Conservation (phyloP, 2,329 filamentous ascomycete genomes). For the Colletotrichum magnum region DNA sequence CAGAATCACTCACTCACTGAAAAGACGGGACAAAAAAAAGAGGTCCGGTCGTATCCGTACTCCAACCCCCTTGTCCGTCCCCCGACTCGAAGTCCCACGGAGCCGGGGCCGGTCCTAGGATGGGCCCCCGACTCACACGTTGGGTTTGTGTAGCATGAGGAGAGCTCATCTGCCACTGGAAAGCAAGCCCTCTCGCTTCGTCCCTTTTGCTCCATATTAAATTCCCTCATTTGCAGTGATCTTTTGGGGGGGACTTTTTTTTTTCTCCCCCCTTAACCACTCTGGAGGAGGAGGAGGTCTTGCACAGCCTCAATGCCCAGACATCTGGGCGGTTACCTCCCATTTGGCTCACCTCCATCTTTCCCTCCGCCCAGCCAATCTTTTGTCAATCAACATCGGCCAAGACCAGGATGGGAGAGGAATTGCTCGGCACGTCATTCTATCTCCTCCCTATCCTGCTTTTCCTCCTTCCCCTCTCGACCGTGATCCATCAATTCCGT, state of each 20-base stretch:
- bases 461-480: constrained; percentile 38
- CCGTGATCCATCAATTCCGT: not conserved
- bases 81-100: constrained; percentile 18
- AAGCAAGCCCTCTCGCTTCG: too few species aligned
- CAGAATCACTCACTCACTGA: too few species aligned
- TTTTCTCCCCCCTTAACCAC: not conserved
- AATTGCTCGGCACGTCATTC: constrained; percentile 34
- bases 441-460: constrained; percentile 11
- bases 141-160: too few species aligned
- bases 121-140: too few species aligned
- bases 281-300: not conserved
- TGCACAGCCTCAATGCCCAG: constrained; percentile 42
- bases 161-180: too few species aligned
- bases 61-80: constrained; percentile 24
- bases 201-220: too few species aligned
- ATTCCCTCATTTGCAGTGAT: too few species aligned
- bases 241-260: too few species aligned
- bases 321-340: constrained; percentile 33
- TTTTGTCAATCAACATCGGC: constrained; percentile 31
- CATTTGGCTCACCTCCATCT: constrained; percentile 9
- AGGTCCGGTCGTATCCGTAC: constrained; percentile 7
- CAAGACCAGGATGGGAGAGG: constrained; percentile 28
- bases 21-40: too few species aligned
- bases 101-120: not conserved
- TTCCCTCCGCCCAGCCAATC: constrained; percentile 29